Conservation (phyloP, 2,329 filamentous ascomycete genomes). For the Aspergillus ruber region DNA sequence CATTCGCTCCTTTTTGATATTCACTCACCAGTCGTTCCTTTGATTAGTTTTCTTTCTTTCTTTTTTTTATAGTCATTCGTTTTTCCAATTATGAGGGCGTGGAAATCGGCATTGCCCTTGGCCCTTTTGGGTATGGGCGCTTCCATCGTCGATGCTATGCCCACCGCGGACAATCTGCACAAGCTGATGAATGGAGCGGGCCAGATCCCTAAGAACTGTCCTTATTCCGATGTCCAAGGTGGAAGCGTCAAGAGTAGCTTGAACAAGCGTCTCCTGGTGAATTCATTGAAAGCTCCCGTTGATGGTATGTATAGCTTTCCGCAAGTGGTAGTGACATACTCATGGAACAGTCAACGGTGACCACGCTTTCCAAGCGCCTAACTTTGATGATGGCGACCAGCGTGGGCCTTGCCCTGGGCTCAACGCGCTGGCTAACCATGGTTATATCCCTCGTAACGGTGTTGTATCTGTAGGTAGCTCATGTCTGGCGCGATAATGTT, state of each 20-base stretch:
- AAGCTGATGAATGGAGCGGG: background rate
- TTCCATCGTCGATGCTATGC: background rate
- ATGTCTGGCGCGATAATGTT: background rate
- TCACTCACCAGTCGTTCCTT: background rate
- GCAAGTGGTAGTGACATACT: background rate
- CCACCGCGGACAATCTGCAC: background rate
- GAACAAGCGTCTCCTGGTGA: constrained; percentile 19
- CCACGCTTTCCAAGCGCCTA: constrained; percentile 29
- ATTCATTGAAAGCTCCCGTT: constrained; percentile 17
- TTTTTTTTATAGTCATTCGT: background rate
- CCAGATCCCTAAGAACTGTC: constrained; percentile 7
- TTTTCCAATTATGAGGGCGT: background rate
- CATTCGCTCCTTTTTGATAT: background rate
- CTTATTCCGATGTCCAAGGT: constrained; percentile 11
- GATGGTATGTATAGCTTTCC: constrained; percentile 14
- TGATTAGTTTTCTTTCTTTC: background rate
- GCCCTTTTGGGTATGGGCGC: background rate
- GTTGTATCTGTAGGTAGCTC: constrained; percentile 23
- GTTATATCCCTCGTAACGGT: constrained; percentile 37
- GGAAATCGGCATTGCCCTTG: background rate
- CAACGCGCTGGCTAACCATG: constrained; percentile 40
- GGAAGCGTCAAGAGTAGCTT: constrained; percentile 2
- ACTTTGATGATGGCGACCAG: constrained; percentile 29
- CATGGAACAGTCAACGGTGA: constrained; percentile 24
- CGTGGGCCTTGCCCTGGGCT: constrained; percentile 38